phyloP scores from a whole-genome alignment of 805 yeast genomes.

The Yamadazyma ubonensis region DNA sequence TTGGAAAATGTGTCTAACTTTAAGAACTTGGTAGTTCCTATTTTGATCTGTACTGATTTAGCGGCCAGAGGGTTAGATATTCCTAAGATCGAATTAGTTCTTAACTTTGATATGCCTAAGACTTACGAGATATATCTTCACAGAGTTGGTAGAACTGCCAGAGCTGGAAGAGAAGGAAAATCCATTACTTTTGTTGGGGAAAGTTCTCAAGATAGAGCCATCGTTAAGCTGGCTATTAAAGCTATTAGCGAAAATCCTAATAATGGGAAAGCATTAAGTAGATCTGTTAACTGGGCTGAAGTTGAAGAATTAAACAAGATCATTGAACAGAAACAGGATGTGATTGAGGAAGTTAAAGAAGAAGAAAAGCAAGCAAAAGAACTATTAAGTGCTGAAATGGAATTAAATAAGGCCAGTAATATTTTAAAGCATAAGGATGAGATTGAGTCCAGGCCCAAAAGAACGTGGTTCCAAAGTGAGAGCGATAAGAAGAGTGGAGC shows the following conservation, averaged over 20 bases:
- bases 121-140: constrained; percentile 88
- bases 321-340: constrained; percentile 57
- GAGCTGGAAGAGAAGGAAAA: constrained; percentile 96
- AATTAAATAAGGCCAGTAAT: constrained; percentile 81
- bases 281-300: constrained; percentile 87
- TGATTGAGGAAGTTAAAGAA: constrained; percentile 71
- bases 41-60: constrained; percentile 92
- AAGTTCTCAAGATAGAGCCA: constrained; percentile 75
- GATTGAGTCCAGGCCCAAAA: constrained; percentile 83
- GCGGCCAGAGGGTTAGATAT: constrained; percentile 99
- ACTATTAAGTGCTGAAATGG: constrained; percentile 85
- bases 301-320: constrained; percentile 66
- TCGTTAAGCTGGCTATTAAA: constrained; percentile 88
- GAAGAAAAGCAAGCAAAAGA: constrained; percentile 92
- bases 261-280: constrained; percentile 70
- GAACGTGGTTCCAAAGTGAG: constrained; percentile 92
- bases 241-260: constrained; percentile 46
- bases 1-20: constrained; percentile 77
- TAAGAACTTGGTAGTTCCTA: constrained; percentile 78
- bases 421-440: constrained; percentile 76
- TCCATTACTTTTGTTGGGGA: constrained; percentile 95
- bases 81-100: constrained; percentile 92
- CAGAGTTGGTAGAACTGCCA: constrained; percentile 98
- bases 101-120: constrained; percentile 95
- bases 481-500: constrained; percentile 46